Base-by-base conservation (phyloP, 139 green algal species). In the Diplosphaera chodatii region DNA sequence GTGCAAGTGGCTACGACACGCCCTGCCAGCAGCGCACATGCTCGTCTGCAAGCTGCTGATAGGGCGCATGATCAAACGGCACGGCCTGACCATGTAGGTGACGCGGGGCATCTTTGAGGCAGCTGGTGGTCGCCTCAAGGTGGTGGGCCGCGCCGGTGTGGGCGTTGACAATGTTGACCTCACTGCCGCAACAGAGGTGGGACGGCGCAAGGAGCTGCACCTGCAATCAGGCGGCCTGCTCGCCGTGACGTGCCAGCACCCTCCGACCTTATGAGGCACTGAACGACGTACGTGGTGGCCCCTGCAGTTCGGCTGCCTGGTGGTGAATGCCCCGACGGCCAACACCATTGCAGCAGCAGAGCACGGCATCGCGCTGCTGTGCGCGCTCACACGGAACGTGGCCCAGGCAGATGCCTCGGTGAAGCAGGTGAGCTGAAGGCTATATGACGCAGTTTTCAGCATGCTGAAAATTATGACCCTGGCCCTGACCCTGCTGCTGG, bases 111-210 rank as follows among this genome's bases (percentile, higher is more conserved):
- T 98, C 40, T 97, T 98, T 72, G 89, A 97, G 79, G 94, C 94
- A 3, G 71, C 84, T 71, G 91, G 90, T 32, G 94, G 94, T 3
- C 80, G 93, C n/a, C 83, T 98, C 8, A 96, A 95, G 81, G 94
- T 98, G 30, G 94, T 98, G 2, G 94, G 93, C 40, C 84, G 94
- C 21, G 94, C 94, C 0, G 94, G 94, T 29, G 94, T 98, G 22
- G 94, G 94, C 48, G 91, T 98, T n/a, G 94, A 98, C 84, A 98
- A 98, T 70, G 90, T 98, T 2, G 94, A 98, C 73, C 81, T 98
- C 4, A 80, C 87, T 13, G 93, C 94, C 16, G 94, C 94, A 20
- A 97, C 90, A 34, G 92, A 98, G 88, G 81, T 85, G 37, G n/a
- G n/a, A n/a, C n/a, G n/a, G n/a, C n/a, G n/a, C n/a, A n/a, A n/a